phyloP scores from a whole-genome alignment of 2,329 filamentous ascomycete genomes.

The Botrytis paeoniae region DNA sequence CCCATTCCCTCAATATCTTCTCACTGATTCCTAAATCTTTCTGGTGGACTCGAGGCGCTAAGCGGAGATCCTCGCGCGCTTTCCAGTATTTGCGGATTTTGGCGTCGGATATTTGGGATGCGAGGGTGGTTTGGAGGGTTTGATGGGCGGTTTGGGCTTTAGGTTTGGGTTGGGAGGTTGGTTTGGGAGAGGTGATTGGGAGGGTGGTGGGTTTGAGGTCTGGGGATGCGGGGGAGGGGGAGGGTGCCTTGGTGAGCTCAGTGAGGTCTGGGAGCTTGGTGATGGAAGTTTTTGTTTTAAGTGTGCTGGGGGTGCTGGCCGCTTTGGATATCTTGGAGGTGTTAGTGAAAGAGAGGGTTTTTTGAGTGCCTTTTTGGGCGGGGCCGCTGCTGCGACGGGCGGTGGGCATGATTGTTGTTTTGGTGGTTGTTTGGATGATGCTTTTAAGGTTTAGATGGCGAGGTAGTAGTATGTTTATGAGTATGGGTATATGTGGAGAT shows the following conservation, averaged over 20 bases:
- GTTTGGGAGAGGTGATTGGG: not conserved
- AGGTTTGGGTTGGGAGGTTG: conserved; percentile 17
- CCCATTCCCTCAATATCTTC: conserved; percentile 88
- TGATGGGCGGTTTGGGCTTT: conserved; percentile 36
- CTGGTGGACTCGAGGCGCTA: conserved; percentile 74
- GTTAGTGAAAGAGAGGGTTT: conserved; percentile 62
- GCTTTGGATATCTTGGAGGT: conserved; percentile 56
- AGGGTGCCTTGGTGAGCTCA: not conserved
- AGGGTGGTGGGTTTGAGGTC: not conserved
- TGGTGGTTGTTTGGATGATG: conserved; percentile 13
- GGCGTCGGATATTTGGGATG: conserved; percentile 63
- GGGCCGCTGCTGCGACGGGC: conserved; percentile 42
- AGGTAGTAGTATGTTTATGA: not conserved
- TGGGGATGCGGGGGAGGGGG: conserved; percentile 23
- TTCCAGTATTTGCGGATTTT: conserved; percentile 79
- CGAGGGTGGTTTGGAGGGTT: conserved; percentile 52
- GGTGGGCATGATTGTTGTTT: conserved; percentile 16
- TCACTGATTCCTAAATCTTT: conserved; percentile 67
- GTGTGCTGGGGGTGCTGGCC: conserved; percentile 38
- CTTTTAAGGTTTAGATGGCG: not conserved
- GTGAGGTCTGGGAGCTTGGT: not conserved
- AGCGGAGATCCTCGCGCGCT: conserved; percentile 64
- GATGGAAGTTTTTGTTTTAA: not conserved
- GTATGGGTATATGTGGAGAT: too few relatives aligned
- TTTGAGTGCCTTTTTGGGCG: conserved; percentile 43